phyloP scores from a whole-genome alignment of 176 grass and related monocot species.

The Alopecurus myosuroides region DNA sequence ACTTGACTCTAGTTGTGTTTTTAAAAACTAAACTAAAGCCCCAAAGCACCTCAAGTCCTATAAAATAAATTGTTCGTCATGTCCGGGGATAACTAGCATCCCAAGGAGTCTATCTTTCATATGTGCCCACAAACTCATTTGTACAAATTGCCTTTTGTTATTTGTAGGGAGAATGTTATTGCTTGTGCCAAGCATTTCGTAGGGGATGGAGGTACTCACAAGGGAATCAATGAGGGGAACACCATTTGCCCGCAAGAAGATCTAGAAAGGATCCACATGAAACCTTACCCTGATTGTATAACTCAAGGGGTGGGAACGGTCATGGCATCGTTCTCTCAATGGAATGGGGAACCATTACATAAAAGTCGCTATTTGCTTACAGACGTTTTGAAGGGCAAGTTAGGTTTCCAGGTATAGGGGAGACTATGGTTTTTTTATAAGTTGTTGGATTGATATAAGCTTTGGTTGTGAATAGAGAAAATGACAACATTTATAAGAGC shows the following conservation, averaged over 20 bases:
- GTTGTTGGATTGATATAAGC: background rate
- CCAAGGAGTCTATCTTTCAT: no score
- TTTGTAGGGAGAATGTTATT: constrained; percentile 67
- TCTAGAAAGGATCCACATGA: constrained; percentile 74
- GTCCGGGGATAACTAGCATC: no score
- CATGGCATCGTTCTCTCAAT: constrained; percentile 81
- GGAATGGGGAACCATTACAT: constrained; percentile 77
- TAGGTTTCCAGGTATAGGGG: constrained; percentile 69
- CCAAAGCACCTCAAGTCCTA: no score
- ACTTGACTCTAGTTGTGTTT: no score
- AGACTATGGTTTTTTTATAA: background rate
- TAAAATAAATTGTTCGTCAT: no score
- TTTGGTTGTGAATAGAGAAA: background rate
- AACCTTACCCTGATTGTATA: constrained; percentile 72
- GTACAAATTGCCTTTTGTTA: no score
- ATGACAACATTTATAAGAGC: background rate
- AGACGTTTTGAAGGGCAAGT: constrained; percentile 68
- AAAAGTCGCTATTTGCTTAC: constrained; percentile 52
- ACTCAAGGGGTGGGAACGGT: constrained; percentile 66
- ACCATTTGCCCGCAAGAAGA: constrained; percentile 59
- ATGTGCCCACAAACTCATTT: no score
- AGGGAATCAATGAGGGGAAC: constrained; percentile 86
- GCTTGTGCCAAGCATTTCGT: constrained; percentile 87
- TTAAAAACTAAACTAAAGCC: no score
- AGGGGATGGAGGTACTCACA: constrained; percentile 69